Evolutionary conservation across 176 grass and related monocot genomes (phyloP).

Genomic region (Ensete ventricosum): DNA sequence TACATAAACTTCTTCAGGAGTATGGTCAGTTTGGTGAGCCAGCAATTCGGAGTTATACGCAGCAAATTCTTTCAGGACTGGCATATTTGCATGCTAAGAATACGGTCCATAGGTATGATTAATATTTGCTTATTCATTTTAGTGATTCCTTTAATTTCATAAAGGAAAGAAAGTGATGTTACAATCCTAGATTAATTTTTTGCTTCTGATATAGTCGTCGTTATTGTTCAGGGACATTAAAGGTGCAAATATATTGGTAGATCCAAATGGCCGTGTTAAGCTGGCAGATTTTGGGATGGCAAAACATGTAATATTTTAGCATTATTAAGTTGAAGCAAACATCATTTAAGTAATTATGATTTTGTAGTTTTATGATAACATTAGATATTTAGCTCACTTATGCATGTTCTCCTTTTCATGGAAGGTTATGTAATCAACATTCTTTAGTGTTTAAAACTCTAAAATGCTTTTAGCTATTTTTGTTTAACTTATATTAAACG

Average conservation of each 20-base stretch:
- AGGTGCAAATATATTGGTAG: constrained; percentile 98
- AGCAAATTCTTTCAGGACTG: constrained; percentile 94
- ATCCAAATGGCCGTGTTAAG: constrained; percentile 93
- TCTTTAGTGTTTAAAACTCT: too few relatives aligned
- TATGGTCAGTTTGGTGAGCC: constrained; percentile 90
- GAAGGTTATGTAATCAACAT: too few relatives aligned
- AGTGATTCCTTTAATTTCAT: constrained; percentile 9
- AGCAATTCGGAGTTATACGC: constrained; percentile 91
- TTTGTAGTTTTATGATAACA: neutral
- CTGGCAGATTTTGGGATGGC: constrained; percentile 99
- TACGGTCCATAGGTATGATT: constrained; percentile 81
- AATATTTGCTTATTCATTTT: constrained; percentile 6
- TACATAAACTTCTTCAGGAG: constrained; percentile 96
- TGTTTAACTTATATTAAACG: too few relatives aligned
- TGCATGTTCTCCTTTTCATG: too few relatives aligned
- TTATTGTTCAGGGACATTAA: constrained; percentile 78
- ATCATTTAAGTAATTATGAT: neutral
- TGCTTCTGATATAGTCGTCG: constrained; percentile 25
- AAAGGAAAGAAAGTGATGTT: constrained; percentile 3
- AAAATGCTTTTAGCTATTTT: too few relatives aligned
- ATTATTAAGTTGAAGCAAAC: neutral
- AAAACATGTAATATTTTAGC: constrained; percentile 58
- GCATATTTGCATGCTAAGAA: constrained; percentile 95
- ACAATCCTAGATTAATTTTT: constrained; percentile 16
- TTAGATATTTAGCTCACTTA: too few relatives aligned